Conservation (phyloP, 2,329 filamentous ascomycete species). For the Mollisiaceae sp. region DNA sequence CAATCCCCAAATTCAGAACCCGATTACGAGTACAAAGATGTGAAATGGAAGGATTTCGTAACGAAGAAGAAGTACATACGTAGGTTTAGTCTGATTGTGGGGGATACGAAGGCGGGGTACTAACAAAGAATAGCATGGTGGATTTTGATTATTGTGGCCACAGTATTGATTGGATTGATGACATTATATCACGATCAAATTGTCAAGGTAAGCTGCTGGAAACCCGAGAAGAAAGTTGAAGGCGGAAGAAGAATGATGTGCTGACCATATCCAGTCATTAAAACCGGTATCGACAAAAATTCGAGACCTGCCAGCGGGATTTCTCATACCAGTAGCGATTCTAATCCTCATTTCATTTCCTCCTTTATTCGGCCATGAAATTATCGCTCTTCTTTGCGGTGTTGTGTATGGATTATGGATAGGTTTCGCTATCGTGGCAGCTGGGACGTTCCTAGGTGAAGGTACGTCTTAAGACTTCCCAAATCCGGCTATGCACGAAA, state of each 20-base stretch:
- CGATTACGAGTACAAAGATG: slow-evolving; percentile 43
- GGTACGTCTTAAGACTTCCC: slow-evolving; percentile 35
- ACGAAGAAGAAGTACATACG: slow-evolving; percentile 45
- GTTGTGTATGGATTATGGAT: slow-evolving; percentile 50
- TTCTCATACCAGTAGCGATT: slow-evolving; percentile 48
- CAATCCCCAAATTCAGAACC: neutral
- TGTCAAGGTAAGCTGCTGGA: slow-evolving; percentile 40
- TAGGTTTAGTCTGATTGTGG: slow-evolving; percentile 20
- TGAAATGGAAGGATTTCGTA: slow-evolving; percentile 46
- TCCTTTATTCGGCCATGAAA: slow-evolving; percentile 50
- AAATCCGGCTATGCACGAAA: neutral
- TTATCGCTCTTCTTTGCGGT: slow-evolving; percentile 49
- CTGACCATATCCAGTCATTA: slow-evolving; percentile 36
- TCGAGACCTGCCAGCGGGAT: slow-evolving; percentile 46
- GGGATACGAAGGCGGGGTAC: neutral
- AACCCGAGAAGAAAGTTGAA: neutral
- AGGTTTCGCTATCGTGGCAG: slow-evolving; percentile 48
- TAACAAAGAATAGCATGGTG: slow-evolving; percentile 33
- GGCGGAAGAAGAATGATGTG: slow-evolving; percentile 6
- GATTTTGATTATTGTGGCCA: slow-evolving; percentile 41
- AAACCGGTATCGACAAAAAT: slow-evolving; percentile 47
- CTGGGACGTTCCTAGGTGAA: slow-evolving; percentile 49
- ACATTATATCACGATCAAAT: slow-evolving; percentile 48
- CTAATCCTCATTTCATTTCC: slow-evolving; percentile 49
- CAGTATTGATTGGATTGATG: slow-evolving; percentile 43